A percentile compares a stretch with the other conserved stretches of the same genome.
phyloP scores from a whole-genome alignment of 768 basidiomycete species.

The Zangia roseola region DNA sequence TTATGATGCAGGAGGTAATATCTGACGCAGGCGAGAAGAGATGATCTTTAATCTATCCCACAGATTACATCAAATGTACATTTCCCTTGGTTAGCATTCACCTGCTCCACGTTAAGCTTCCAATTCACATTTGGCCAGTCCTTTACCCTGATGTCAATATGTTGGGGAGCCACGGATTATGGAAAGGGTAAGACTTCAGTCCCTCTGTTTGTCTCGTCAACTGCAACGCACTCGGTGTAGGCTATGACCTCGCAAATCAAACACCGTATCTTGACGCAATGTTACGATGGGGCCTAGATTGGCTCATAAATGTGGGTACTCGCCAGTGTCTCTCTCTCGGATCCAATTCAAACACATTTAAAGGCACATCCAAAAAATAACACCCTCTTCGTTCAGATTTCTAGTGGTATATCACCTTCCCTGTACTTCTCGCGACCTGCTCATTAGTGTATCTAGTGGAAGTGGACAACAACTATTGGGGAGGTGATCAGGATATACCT shows the following conservation, averaged over 20 bases:
- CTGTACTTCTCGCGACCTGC: not conserved
- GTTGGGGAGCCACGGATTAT: slow-evolving; percentile 87
- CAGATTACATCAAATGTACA: slow-evolving; percentile 87
- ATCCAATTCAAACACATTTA: not conserved
- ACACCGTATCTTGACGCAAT: slow-evolving; percentile 90
- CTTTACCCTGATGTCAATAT: slow-evolving; percentile 81
- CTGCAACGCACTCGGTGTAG: slow-evolving; percentile 32
- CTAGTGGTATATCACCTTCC: slow-evolving; percentile 43
- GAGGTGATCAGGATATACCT: slow-evolving; percentile 79
- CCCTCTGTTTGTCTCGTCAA: not conserved
- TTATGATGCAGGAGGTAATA: slow-evolving; percentile 87
- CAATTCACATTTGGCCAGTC: slow-evolving; percentile 41
- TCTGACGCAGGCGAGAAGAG: not conserved
- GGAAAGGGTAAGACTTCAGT: slow-evolving; percentile 56
- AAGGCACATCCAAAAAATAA: slow-evolving; percentile 78
- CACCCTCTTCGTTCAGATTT: slow-evolving; percentile 78
- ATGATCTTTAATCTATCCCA: slow-evolving; percentile 1
- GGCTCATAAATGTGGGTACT: slow-evolving; percentile 78
- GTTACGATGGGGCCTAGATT: slow-evolving; percentile 88
- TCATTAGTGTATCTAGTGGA: slow-evolving; percentile 39
- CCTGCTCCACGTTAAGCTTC: not conserved
- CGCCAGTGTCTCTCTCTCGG: not conserved
- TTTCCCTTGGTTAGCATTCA: slow-evolving; percentile 66
- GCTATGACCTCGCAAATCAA: slow-evolving; percentile 84
- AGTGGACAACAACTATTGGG: slow-evolving; percentile 83